Base-by-base conservation (phyloP, 768 basidiomycete species). In the Pleurotus eryngii region DNA sequence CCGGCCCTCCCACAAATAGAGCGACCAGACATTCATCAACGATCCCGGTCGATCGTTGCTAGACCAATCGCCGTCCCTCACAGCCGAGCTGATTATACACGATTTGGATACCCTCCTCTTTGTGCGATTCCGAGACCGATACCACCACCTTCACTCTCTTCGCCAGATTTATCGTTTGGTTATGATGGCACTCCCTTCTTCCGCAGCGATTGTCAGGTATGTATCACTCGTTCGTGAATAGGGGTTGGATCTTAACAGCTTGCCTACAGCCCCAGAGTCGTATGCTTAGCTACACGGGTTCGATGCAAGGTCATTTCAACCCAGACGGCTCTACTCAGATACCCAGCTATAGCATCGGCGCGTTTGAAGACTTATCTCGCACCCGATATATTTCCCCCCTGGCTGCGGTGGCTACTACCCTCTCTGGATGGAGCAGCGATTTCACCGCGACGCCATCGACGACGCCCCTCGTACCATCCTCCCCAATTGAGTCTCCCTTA, bases 11-110 rank as follows among this genome's bases (percentile, higher is more conserved):
- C 22, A 5, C 11, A 35, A 37, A 38, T 54, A 54, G 38, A 39
- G 18, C 14, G 51, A 7, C 51, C n/a, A 42, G 51, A 54, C 39
- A 20, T 26, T 35, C 46, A 17, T 12, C 49, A 50, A 15, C 51
- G 51, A 42, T 54, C 51, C 51, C 39, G 39, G 51, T 54, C 51
- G 22, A 54, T 54, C 22, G 51, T 54, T 54, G 51, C 51, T 54
- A 54, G 51, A 54, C 51, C 51, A 22, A n/a, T 54, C 14, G 24
- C 39, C 20, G 22, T 54, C 15, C 51, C 51, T 22, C 51, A 54
- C 26, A 40, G 17, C 26, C 35, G 39, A 42, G 26, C 42, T 54
- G 17, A 54, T 12, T 54, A 54, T 42, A 20, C 51, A 37, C 51
- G 22, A 20, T 14, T 12, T 15, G 51, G 24, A 54, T 26, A 42